Percentiles rank a stretch among this genome's conserved stretches.
Conservation (phyloP, 1,284 basidiomycete genomes). For the Erythrobasidium hasegawianum region DNA sequence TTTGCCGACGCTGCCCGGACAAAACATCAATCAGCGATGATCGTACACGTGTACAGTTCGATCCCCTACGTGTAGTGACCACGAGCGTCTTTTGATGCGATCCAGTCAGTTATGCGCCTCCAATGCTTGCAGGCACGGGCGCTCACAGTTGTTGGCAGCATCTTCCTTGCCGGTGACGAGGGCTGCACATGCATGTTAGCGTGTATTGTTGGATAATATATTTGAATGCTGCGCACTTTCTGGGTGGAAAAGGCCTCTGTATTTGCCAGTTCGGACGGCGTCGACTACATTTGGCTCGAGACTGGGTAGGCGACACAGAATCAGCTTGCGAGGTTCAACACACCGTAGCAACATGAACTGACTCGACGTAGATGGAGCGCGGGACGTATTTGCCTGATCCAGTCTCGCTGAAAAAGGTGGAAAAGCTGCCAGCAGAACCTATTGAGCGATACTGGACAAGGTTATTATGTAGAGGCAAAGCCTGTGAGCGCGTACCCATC, state of each 20-base stretch:
- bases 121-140: neutral
- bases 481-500: conserved; percentile 13
- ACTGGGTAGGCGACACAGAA: conserved; percentile 5
- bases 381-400: conserved; percentile 95
- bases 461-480: conserved; percentile 31
- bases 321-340: neutral
- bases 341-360: neutral
- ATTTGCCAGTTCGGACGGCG: conserved; percentile 90
- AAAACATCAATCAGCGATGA: conserved; percentile 20
- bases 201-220: neutral
- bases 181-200: conserved; percentile 47
- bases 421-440: conserved; percentile 75
- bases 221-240: conserved; percentile 63
- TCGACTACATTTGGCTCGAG: conserved; percentile 50
- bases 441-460: conserved; percentile 63
- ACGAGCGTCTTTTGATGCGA: conserved; percentile 69
- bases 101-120: neutral
- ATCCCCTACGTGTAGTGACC: conserved; percentile 59
- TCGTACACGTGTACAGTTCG: too few species aligned
- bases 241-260: conserved; percentile 94
- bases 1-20: conserved; percentile 50
- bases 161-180: conserved; percentile 99
- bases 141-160: conserved; percentile 95
- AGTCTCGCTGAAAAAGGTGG: conserved; percentile 91
- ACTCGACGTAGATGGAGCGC: conserved; percentile 79